phyloP scores from a whole-genome alignment of 345 rosid species.

The Microcos paniculata region DNA sequence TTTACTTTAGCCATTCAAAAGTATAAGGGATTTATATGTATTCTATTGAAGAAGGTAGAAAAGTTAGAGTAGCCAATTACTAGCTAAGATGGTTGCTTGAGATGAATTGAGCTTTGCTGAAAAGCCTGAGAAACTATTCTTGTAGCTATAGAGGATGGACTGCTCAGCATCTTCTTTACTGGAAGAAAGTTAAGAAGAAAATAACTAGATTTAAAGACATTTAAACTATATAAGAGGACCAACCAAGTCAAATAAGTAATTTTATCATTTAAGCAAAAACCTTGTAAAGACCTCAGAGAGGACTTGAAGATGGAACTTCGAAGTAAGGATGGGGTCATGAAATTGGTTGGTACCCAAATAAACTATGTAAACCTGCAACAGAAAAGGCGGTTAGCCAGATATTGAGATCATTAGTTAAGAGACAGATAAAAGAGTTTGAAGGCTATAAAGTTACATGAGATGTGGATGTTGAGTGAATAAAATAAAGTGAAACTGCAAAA shows the following conservation, averaged over 20 bases:
- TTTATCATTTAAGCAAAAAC: conserved; percentile 22
- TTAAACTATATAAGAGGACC: not conserved
- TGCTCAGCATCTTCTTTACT: conserved; percentile 57
- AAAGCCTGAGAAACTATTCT: conserved; percentile 55
- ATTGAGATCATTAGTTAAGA: not conserved
- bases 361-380: conserved; percentile 63
- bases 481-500: conserved; percentile 35
- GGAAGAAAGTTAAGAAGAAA: not conserved
- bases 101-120: conserved; percentile 37
- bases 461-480: conserved; percentile 24
- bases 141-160: conserved; percentile 66
- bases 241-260: not conserved
- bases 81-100: conserved; percentile 26
- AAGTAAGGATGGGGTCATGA: conserved; percentile 34
- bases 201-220: not conserved
- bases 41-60: not conserved
- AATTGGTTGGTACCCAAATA: conserved; percentile 51
- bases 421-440: not conserved
- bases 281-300: conserved; percentile 55
- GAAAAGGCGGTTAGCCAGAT: conserved; percentile 9
- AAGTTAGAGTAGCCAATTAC: not conserved
- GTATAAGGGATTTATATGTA: not conserved
- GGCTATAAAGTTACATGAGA: conserved; percentile 28
- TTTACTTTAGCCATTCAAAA: not conserved
- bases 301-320: conserved; percentile 48